phyloP scores from a whole-genome alignment of 1,284 basidiomycete genomes.

The Pisolithus thermaeus region DNA sequence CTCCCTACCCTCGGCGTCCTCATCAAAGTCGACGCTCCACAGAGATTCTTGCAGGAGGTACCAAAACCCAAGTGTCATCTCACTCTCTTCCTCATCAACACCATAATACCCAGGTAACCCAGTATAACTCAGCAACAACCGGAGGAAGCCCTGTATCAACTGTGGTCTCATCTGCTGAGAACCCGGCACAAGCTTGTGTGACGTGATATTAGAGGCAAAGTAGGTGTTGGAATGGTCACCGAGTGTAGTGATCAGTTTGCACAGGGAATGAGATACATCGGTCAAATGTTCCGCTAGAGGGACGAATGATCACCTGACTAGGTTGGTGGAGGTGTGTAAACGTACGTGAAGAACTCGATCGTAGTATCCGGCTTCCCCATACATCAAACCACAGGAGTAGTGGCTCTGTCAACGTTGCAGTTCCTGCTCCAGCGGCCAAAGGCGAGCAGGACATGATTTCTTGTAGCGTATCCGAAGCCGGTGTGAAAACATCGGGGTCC shows the following conservation, averaged over 20 bases:
- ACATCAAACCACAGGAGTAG: slow-evolving; percentile 68
- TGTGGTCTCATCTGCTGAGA: slow-evolving; percentile 34
- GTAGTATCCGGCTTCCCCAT: slow-evolving; percentile 49
- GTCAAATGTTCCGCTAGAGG: slow-evolving; percentile 40
- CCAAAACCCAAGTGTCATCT: slow-evolving; percentile 84
- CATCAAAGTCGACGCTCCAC: slow-evolving; percentile 67
- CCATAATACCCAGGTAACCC: slow-evolving; percentile 72
- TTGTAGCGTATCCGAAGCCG: slow-evolving; percentile 67
- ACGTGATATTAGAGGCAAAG: slow-evolving; percentile 64
- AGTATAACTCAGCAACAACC: slow-evolving; percentile 68
- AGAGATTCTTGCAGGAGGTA: slow-evolving; percentile 84
- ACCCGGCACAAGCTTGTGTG: slow-evolving; percentile 27
- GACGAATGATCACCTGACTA: not conserved
- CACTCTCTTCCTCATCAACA: slow-evolving; percentile 79
- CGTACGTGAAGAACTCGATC: slow-evolving; percentile 39
- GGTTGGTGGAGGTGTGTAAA: slow-evolving; percentile 2
- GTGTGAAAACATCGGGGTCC: slow-evolving; percentile 50
- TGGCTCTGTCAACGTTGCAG: slow-evolving; percentile 73
- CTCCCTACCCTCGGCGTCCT: slow-evolving; percentile 34
- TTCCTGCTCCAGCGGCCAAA: slow-evolving; percentile 66
- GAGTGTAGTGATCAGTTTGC: slow-evolving; percentile 73
- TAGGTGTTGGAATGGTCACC: slow-evolving; percentile 84
- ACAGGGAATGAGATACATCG: slow-evolving; percentile 59
- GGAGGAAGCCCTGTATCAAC: slow-evolving; percentile 66
- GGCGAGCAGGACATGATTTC: slow-evolving; percentile 74